Percentiles rank a stretch among this genome's conserved stretches.
These are phyloP conservation scores for Trypanosoma boissoni DNA, from an alignment of 208 protist genomes.

Conservation along the genomic window DNA sequence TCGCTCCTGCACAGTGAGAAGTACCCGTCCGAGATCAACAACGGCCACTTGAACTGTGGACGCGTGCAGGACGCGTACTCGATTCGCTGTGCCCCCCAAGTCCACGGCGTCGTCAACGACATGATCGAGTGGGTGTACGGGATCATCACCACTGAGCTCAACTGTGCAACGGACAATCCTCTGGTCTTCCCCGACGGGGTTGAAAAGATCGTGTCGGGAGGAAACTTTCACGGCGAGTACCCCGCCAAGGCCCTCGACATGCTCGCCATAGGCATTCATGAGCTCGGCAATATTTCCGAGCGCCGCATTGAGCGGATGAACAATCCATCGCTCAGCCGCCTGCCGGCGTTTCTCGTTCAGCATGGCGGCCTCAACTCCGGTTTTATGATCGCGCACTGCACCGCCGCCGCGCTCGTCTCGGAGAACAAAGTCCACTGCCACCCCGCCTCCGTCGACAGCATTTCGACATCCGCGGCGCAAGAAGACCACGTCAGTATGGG, in stretches of 20 bases:
- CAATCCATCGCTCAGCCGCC: conserved; percentile 53
- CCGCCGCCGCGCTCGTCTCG: conserved; percentile 76
- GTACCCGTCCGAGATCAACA: conserved; percentile 54
- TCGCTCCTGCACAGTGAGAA: conserved; percentile 26
- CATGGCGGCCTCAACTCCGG: conserved; percentile 85
- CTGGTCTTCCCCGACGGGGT: conserved; percentile 75
- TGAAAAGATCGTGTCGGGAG: conserved; percentile 60
- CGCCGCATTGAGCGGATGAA: conserved; percentile 79
- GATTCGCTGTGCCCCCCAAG: conserved; percentile 88
- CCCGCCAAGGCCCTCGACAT: conserved; percentile 72
- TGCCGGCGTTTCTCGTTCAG: conserved; percentile 85
- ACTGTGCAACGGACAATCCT: conserved; percentile 91
- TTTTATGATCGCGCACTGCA: conserved; percentile 93
- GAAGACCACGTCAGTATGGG: conserved; percentile 90
- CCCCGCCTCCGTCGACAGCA: conserved; percentile 77
- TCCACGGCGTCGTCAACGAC: conserved; percentile 70
- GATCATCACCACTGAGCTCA: conserved; percentile 81
- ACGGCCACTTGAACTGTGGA: conserved; percentile 46
- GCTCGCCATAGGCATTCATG: conserved; percentile 53
- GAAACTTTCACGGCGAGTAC: conserved; percentile 94
- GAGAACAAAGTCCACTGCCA: conserved; percentile 89
- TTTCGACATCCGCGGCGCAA: conserved; percentile 80
- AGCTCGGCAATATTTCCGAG: conserved; percentile 77
- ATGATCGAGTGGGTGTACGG: conserved; percentile 66
- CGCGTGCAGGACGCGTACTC: conserved; percentile 89